Evolutionary conservation across 1,139 yeast genomes (phyloP), one percentile per base, ranked within the genome.

Genomic region (Wickerhamiella infanticola): DNA sequence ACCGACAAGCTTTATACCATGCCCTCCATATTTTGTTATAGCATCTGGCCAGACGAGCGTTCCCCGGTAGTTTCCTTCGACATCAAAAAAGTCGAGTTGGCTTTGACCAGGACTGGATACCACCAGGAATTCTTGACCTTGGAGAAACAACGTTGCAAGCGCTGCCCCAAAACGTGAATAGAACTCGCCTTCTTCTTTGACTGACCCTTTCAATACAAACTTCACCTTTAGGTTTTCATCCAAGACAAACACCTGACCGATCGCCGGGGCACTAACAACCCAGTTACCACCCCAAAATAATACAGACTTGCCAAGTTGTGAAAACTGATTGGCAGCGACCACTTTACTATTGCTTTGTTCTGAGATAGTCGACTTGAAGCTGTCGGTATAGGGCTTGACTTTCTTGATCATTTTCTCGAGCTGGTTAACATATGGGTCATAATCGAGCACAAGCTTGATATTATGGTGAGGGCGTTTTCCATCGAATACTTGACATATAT

Each of bases 1-100:
- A 45, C 73, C 62, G 49, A 59, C 53, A 55, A 62, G 60, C 48
- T 73, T 73, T 1, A 53, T 41, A 0, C 77, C 77, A 1, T 49
- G 38, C 0, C 48, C 24, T 0, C 77, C 77, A 43, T 66, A 63
- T 5, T 36, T 42, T 0, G 53, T 43, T 3, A 49, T 43, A 0
- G 67, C 44, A 5, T 41, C 42, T 3, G 38, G 26, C 53, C 54
- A 53, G 3, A 27, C 26, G 3, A 52, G 29, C 3, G 49, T 45
- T 8, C 57, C 55, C 1, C 38, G 2, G 63, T 46, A 43, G 47
- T 52, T 26, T 3, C 51, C 50, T 8, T 48, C 43, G 29, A 57
- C 52, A n/a, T 57, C 58, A 5, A 52, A 54, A 23, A 65, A 45
- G 37, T 61, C 60, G 2, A 65, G 39, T 3, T 51, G 44, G 11